Conservation (phyloP, 768 basidiomycete species). For the Mycena venus region DNA sequence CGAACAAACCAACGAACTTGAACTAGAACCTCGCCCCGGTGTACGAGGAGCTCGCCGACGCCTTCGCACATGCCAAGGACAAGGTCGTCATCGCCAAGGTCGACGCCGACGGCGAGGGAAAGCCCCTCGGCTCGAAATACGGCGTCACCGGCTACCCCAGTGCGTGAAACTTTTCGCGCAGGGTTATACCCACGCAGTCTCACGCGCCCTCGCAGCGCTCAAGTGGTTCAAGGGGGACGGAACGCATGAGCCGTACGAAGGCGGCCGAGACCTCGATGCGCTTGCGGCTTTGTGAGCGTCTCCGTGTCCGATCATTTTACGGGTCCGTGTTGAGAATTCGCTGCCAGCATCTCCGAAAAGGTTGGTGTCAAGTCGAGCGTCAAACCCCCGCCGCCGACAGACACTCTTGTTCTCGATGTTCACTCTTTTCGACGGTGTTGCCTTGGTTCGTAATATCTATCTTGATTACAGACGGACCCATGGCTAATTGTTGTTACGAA, state of each 20-base stretch:
- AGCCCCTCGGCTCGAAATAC: constrained; percentile 80
- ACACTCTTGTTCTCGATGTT: constrained; percentile 74
- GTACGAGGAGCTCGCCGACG: constrained; percentile 92
- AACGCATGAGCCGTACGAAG: constrained; percentile 75
- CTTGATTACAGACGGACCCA: not conserved
- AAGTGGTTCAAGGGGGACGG: constrained; percentile 91
- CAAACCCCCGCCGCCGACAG: constrained; percentile 85
- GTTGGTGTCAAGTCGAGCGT: constrained; percentile 90
- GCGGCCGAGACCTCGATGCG: constrained; percentile 85
- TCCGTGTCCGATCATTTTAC: not conserved
- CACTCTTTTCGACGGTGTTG: constrained; percentile 84
- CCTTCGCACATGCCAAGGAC: constrained; percentile 82
- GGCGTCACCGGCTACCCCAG: constrained; percentile 91
- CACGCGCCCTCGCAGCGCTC: constrained; percentile 69
- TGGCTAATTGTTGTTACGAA: constrained; percentile 9
- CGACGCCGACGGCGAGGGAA: constrained; percentile 91
- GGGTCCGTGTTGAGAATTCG: not conserved
- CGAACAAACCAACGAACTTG: constrained; percentile 6
- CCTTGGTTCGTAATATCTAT: constrained; percentile 58
- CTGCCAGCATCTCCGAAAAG: constrained; percentile 78
- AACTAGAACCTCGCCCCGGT: constrained; percentile 85
- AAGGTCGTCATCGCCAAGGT: constrained; percentile 93
- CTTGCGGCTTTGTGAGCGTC: constrained; percentile 78
- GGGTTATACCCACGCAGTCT: constrained; percentile 25
- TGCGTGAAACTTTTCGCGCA: constrained; percentile 55